Conservation (phyloP, 768 basidiomycete genomes). For the Tulasnella calospora region DNA sequence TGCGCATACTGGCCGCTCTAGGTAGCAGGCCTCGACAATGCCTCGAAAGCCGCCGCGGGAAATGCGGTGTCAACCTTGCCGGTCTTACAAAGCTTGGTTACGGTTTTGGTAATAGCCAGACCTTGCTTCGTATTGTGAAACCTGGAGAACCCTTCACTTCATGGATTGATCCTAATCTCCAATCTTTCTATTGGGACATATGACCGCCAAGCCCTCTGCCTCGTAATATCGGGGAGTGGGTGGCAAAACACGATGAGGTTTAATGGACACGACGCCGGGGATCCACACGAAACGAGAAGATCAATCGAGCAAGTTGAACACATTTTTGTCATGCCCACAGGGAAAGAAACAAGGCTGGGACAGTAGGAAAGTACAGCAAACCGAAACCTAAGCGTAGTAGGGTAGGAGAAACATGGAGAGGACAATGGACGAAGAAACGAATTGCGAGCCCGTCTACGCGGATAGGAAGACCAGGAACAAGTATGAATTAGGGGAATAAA, state of each 20-base stretch:
- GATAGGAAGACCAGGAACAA: too few relatives aligned
- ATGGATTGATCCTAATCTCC: background rate
- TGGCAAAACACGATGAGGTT: background rate
- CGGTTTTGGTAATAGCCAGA: background rate
- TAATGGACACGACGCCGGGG: background rate
- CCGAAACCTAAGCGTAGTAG: too few relatives aligned
- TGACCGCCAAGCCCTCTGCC: background rate
- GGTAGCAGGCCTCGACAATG: background rate
- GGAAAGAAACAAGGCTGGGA: too few relatives aligned
- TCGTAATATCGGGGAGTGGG: background rate
- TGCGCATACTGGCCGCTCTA: background rate
- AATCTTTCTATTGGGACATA: background rate
- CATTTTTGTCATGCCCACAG: too few relatives aligned
- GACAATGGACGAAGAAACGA: too few relatives aligned
- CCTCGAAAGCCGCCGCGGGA: background rate
- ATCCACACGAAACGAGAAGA: too few relatives aligned
- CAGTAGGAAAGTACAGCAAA: too few relatives aligned
- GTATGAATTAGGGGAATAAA: too few relatives aligned
- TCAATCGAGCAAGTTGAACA: too few relatives aligned
- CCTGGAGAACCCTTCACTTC: background rate
- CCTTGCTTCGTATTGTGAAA: background rate
- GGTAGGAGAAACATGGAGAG: too few relatives aligned
- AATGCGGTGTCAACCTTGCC: background rate
- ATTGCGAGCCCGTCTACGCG: too few relatives aligned
- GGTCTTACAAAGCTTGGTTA: background rate